These are phyloP conservation scores for Plectranthus barbatus DNA, from an alignment of 257 asterid species.

Conservation along the genomic window DNA sequence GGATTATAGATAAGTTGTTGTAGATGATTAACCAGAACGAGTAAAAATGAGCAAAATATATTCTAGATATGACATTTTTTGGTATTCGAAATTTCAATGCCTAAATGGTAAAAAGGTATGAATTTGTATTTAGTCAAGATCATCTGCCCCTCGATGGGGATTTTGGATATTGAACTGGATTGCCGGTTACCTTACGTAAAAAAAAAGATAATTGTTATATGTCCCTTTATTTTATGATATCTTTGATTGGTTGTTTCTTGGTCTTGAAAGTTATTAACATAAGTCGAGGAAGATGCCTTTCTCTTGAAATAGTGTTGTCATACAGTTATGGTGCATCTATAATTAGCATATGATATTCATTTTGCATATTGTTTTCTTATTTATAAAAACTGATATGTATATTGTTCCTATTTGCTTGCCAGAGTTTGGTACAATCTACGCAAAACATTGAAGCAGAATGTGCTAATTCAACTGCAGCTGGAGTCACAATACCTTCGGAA, in stretches of 20 bases:
- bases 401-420: constrained; percentile 18
- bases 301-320: background rate
- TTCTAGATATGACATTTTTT: background rate
- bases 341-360: background rate
- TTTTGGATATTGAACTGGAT: background rate
- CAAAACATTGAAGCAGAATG: constrained; percentile 34
- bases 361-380: constrained; percentile 5
- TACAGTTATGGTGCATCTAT: background rate
- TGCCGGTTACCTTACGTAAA: background rate
- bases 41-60: background rate
- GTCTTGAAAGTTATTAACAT: background rate
- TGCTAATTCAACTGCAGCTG: constrained; percentile 27
- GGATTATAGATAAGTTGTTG: background rate
- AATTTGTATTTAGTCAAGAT: no score
- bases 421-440: constrained; percentile 81
- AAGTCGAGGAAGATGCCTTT: background rate
- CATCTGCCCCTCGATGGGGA: background rate
- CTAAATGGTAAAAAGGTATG: no score
- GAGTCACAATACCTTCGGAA: constrained; percentile 23
- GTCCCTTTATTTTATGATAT: background rate
- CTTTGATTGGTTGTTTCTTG: background rate
- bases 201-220: background rate
- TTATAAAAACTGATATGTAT: background rate
- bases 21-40: background rate
- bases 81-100: background rate